Evolutionary conservation across 768 basidiomycete species (phyloP).

Genomic region (Boletus sp.): DNA sequence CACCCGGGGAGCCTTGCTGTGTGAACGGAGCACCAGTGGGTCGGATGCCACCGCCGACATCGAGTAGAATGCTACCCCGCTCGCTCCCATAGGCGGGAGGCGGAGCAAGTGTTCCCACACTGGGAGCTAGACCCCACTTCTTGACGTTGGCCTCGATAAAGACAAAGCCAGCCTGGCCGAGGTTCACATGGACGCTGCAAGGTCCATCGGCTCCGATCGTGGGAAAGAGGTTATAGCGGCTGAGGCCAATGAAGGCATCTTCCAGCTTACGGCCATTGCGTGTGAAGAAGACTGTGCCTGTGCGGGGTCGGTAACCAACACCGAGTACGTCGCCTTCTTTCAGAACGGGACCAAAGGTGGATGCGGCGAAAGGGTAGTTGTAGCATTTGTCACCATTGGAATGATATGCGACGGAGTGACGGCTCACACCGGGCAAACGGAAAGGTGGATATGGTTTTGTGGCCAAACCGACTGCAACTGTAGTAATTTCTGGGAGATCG

Average conservation of each 20-base stretch:
- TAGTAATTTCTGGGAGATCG: slow-evolving; percentile 86
- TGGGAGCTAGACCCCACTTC: slow-evolving; percentile 98
- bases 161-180: slow-evolving; percentile 97
- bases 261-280: slow-evolving; percentile 97
- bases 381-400: slow-evolving; percentile 97
- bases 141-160: slow-evolving; percentile 99
- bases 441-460: slow-evolving; percentile 98
- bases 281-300: slow-evolving; percentile 98
- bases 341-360: slow-evolving; percentile 78
- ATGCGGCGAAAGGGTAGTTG: slow-evolving; percentile 91
- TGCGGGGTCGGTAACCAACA: slow-evolving; percentile 92
- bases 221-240: slow-evolving; percentile 92
- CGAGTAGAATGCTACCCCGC: slow-evolving; percentile 91
- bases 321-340: slow-evolving; percentile 97
- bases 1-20: slow-evolving; percentile 44
- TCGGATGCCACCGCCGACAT: slow-evolving; percentile 58
- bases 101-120: slow-evolving; percentile 94
- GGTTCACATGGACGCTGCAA: slow-evolving; percentile 94
- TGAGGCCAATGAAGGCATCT: slow-evolving; percentile 91
- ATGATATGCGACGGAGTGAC: slow-evolving; percentile 91
- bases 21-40: slow-evolving; percentile 42
- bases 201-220: slow-evolving; percentile 96
- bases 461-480: slow-evolving; percentile 88
- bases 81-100: slow-evolving; percentile 98
- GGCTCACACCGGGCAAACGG: slow-evolving; percentile 82